These are phyloP conservation scores for Trichoderma sp. DNA, from an alignment of 2,329 filamentous ascomycete genomes.

Conservation along the genomic window DNA sequence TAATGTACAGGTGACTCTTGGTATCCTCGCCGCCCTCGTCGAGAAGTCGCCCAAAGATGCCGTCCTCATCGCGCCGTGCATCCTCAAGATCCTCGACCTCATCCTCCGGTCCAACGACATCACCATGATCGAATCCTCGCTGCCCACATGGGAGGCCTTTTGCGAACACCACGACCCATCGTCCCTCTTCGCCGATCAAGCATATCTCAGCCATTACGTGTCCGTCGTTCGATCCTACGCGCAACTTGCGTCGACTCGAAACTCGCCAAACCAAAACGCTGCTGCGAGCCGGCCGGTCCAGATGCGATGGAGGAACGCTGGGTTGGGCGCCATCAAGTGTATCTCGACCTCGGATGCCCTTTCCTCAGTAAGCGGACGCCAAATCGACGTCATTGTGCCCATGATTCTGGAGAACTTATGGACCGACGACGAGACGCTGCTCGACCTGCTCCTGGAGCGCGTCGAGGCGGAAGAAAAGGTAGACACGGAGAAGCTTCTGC, in stretches of 20 bases:
- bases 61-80: constrained; percentile 79
- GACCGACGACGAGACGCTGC: constrained; percentile 66
- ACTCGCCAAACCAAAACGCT: constrained; percentile 48
- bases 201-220: constrained; percentile 79
- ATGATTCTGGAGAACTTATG: constrained; percentile 85
- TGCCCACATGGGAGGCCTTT: constrained; percentile 82
- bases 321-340: constrained; percentile 75
- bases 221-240: constrained; percentile 78
- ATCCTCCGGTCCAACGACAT: constrained; percentile 85
- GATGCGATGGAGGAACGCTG: constrained; percentile 73
- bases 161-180: constrained; percentile 86
- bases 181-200: constrained; percentile 79
- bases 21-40: constrained; percentile 86
- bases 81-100: constrained; percentile 79
- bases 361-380: constrained; percentile 69
- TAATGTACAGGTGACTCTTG: constrained; percentile 90
- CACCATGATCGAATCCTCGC: constrained; percentile 86
- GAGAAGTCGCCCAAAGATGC: constrained; percentile 91
- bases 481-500: constrained; percentile 60
- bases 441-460: constrained; percentile 66
- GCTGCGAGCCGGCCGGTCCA: constrained; percentile 67
- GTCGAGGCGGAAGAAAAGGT: constrained; percentile 66
- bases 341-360: constrained; percentile 78
- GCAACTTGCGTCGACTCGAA: constrained; percentile 67
- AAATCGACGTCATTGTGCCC: constrained; percentile 76